Base-by-base conservation (phyloP, 1,284 basidiomycete species). In the Coniferiporia sulphurascens region DNA sequence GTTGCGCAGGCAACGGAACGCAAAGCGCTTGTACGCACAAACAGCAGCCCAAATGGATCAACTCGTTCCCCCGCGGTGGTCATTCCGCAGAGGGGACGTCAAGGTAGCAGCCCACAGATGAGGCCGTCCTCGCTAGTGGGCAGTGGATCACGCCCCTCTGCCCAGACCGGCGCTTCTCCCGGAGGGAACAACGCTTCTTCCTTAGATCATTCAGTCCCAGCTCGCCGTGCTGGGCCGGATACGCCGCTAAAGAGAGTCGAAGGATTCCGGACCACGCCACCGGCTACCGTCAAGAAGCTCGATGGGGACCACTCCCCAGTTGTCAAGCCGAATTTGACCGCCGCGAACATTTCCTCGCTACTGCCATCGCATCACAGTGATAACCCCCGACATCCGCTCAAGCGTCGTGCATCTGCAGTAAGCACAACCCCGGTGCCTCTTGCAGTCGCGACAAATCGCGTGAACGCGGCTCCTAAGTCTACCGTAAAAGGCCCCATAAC, bases 71-170 rank as follows among this genome's bases (percentile, higher is more conserved):
- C 49, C 17, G 43, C 52, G 34, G 17, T 57, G 58, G 15, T 27
- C 35, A 19, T 41, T 52, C 43, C 52, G 48, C 21, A 54, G 19
- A 38, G 44, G 38, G 43, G n/a, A 46, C 41, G 48, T n/a, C 27
- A 45, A 35, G 56, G 56, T 15, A 32, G 36, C 32, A 58, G 56
- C 55, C 60, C 60, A 32, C 53, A 60, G 54, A 46, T 41, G 41
- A 55, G 52, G 48, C 41, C 48, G 21, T 64, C 72, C 12, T 69
- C 76, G 12, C 73, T 78, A 56, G 67, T 69, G 27, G 71, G 69
- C 60, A 73, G 69, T 62, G 60, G 73, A 35, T 74, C 77, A 12
- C 76, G 79, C 46, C 74, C 65, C 48, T 69, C 74, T 46, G 76
- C 71, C 75, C n/a, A 71, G 71, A 9, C 63, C 71, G 48, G 54